Evolutionary conservation across 495 filamentous ascomycete species (phyloP), one percentile per base, ranked within the genome.

Genomic region (Penicillium herquei): DNA sequence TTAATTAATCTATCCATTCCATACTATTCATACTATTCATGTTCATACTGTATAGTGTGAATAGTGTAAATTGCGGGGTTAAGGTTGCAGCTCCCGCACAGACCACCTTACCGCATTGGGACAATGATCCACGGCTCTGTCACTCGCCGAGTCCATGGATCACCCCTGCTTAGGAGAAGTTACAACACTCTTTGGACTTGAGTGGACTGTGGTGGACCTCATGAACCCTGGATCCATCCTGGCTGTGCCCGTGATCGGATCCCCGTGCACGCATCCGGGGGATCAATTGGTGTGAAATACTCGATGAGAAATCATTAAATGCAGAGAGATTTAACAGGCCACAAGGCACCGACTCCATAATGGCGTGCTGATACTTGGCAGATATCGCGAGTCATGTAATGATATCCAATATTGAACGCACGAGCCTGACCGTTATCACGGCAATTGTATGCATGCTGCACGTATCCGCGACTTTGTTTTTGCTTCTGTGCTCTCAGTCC

Each of bases 51-150:
- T 21, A 44, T 26, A 11, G 17, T 43, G 6, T 6, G 8, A 43
- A 43, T 18, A 7, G 40, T 32, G 4, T 4, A 26, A 43, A 65
- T 62, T 67, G 62, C 62, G 65, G 65, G 65, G 65, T 65, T 67
- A 65, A 67, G 59, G 62, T 67, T 67, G 62, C 64, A 67, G 64
- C 62, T 62, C 16, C 52, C 59, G 59, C 59, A 59, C 60, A 46
- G 52, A 54, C 56, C 61, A 54, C 44, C 16, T 5, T 39, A 17
- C 49, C 39, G 51, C 32, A 52, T 37, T 14, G 39, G 39, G 55
- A 31, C 47, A 52, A 56, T 10, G 9, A 18, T 9, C 46, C 32
- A 49, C 43, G 43, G 43, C 6, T 13, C 34, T 13, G 1, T 14
- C 18, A 12, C 10, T 11, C 41, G 6, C 41, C 26, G 26, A 5